These are phyloP conservation scores for Penicillium angulare DNA, from an alignment of 495 filamentous ascomycete species.

Conservation along the genomic window DNA sequence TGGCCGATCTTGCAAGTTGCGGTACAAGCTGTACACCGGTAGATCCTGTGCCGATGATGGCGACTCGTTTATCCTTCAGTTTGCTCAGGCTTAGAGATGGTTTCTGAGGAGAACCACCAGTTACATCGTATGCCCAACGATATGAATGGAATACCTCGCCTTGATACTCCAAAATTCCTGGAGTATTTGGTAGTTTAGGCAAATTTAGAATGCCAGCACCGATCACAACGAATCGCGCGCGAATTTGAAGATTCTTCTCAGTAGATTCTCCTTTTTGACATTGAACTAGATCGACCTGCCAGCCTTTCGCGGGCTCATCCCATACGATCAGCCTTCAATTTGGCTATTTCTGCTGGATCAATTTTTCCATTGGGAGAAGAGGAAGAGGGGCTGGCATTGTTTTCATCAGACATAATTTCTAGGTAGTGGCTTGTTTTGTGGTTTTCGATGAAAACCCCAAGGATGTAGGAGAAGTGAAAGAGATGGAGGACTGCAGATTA, in stretches of 20 bases:
- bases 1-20: constrained; percentile 29
- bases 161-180: constrained; percentile 14
- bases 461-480: no score
- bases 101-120: constrained; percentile 50
- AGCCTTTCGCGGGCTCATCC: constrained; percentile 1
- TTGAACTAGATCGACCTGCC: background rate
- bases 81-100: constrained; percentile 35
- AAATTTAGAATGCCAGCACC: constrained; percentile 13
- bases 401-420: no score
- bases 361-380: no score
- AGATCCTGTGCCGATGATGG: constrained; percentile 49
- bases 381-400: no score
- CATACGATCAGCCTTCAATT: no score
- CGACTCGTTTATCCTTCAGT: constrained; percentile 42
- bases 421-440: no score
- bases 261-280: background rate
- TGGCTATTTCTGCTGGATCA: no score
- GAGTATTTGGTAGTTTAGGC: constrained; percentile 27
- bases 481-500: no score
- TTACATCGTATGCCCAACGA: constrained; percentile 43
- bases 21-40: constrained; percentile 44
- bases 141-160: constrained; percentile 39
- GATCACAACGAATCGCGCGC: constrained; percentile 18
- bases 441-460: no score
- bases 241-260: background rate